These are phyloP conservation scores for Mortierella sp. DNA, from an alignment of 371 early-diverging fungal genomes.

Conservation along the genomic window DNA sequence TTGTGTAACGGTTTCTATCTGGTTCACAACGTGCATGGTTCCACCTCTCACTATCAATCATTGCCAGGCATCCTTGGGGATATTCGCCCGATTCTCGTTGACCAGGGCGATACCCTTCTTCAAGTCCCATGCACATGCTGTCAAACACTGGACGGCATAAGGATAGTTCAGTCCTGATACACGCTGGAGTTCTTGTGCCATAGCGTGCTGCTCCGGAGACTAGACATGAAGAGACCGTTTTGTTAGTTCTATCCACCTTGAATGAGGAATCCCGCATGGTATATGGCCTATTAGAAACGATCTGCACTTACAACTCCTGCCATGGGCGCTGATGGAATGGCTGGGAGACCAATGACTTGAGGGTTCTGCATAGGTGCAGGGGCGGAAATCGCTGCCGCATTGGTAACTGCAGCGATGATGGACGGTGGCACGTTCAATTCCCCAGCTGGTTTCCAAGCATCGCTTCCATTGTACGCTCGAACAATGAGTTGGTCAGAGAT, in stretches of 20 bases:
- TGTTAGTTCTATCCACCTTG: background rate
- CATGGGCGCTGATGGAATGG: constrained; percentile 16
- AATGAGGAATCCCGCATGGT: too few species aligned
- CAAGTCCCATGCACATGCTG: constrained; percentile 26
- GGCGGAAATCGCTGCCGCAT: background rate
- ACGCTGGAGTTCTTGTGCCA: constrained; percentile 24
- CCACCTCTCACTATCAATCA: constrained; percentile 3
- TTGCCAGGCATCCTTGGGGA: constrained; percentile 42
- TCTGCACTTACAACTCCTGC: constrained; percentile 23
- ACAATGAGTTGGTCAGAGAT: constrained; percentile 39
- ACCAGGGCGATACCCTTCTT: constrained; percentile 17
- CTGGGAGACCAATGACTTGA: constrained; percentile 1
- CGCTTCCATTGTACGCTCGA: constrained; percentile 26
- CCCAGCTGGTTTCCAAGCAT: constrained; percentile 38
- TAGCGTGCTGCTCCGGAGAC: constrained; percentile 33
- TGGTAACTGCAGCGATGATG: background rate
- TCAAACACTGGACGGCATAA: constrained; percentile 30
- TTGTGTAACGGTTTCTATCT: too few species aligned
- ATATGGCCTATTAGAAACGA: too few species aligned
- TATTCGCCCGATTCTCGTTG: constrained; percentile 15
- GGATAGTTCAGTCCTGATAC: constrained; percentile 25
- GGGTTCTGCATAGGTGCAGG: background rate
- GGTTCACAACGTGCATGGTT: too few species aligned
- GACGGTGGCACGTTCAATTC: background rate
- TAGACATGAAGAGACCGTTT: background rate